phyloP scores from a whole-genome alignment of 73 alveolate species.

The Paramecium caudatum region DNA sequence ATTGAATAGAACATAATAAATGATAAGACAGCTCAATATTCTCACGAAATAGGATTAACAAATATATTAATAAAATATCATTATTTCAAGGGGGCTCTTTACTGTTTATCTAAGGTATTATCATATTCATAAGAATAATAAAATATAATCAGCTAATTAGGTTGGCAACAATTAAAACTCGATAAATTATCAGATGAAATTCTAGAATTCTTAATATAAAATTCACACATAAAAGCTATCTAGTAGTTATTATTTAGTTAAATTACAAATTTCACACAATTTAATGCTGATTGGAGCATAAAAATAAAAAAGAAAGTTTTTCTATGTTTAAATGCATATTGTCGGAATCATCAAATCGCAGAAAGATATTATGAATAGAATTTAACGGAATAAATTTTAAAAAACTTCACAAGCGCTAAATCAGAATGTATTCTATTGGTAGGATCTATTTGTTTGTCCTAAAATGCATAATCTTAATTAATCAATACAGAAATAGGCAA shows the following conservation, averaged over 20 bases:
- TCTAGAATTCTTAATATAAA: conserved; percentile 17
- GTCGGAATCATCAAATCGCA: not conserved
- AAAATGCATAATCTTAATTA: conserved; percentile 2
- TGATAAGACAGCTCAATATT: not conserved
- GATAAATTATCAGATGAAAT: conserved; percentile 10
- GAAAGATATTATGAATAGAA: not conserved
- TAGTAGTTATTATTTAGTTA: not conserved
- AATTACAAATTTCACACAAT: not conserved
- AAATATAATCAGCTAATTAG: not conserved
- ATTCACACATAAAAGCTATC: not conserved
- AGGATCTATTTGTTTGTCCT: conserved; percentile 5
- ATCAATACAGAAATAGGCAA: not conserved
- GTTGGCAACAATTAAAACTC: not conserved
- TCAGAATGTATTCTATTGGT: not conserved
- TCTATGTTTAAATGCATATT: not conserved
- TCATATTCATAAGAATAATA: not conserved
- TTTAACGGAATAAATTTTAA: not conserved
- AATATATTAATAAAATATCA: not conserved
- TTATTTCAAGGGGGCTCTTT: conserved; percentile 1
- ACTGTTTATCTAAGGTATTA: not conserved
- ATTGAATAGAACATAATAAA: not conserved
- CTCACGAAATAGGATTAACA: not conserved
- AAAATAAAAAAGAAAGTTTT: not conserved
- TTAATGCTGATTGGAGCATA: not conserved
- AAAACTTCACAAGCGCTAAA: not conserved